phyloP scores from a whole-genome alignment of 306 rosid genomes.

The Fragaria nilgerrensis region DNA sequence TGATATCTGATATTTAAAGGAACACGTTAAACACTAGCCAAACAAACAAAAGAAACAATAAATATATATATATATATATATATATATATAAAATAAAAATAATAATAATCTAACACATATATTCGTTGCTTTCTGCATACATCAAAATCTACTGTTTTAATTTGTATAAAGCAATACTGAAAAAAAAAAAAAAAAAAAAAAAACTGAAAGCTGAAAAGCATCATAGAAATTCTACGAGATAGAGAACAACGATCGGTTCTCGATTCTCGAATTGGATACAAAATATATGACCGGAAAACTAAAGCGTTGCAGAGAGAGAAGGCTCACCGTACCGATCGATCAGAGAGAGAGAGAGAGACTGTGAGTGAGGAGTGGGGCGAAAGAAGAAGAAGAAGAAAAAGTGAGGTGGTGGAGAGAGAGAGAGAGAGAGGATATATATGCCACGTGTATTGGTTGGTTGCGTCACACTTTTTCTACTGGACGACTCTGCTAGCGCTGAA shows the following conservation, averaged over 20 bases:
- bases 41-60: too few relatives aligned
- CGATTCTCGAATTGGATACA: too few relatives aligned
- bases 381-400: neutral
- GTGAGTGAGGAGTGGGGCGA: neutral
- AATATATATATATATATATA: too few relatives aligned
- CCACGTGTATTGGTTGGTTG: conserved; percentile 43
- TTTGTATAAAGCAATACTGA: neutral
- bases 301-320: neutral
- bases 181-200: too few relatives aligned
- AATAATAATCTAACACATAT: too few relatives aligned
- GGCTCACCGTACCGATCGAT: conserved; percentile 10
- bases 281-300: too few relatives aligned
- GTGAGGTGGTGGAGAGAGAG: neutral
- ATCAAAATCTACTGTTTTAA: neutral
- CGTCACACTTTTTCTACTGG: neutral
- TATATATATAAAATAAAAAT: too few relatives aligned
- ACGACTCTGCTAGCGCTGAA: too few relatives aligned
- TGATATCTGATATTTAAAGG: too few relatives aligned
- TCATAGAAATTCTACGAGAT: too few relatives aligned
- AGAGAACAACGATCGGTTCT: neutral
- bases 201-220: too few relatives aligned
- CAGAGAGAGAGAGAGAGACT: neutral
- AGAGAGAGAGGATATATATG: neutral
- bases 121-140: neutral
- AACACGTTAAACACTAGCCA: too few relatives aligned